Percentiles rank a stretch among this genome's conserved stretches.
These are phyloP conservation scores for Verticillium nonalfalfae DNA, from an alignment of 2,329 filamentous ascomycete species.

Conservation along the genomic window DNA sequence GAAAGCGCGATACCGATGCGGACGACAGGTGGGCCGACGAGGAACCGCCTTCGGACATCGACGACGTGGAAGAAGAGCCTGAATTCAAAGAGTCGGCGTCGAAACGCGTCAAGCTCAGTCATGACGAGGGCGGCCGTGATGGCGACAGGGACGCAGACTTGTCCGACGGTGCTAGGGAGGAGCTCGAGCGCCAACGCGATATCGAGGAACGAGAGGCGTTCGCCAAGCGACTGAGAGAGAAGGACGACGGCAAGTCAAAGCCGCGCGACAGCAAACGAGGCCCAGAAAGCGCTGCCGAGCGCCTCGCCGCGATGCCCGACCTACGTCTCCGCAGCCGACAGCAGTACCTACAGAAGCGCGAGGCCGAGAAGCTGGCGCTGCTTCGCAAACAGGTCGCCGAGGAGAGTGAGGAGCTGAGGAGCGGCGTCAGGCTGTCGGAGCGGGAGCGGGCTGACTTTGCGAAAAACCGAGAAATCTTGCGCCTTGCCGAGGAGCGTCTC, in stretches of 20 bases:
- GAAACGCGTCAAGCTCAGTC: slow-evolving; percentile 62
- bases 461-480: slow-evolving; percentile 76
- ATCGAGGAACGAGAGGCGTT: slow-evolving; percentile 74
- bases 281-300: slow-evolving; percentile 58
- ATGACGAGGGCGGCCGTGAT: slow-evolving; percentile 35
- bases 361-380: slow-evolving; percentile 78
- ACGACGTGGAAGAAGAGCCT: slow-evolving; percentile 38
- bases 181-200: slow-evolving; percentile 57
- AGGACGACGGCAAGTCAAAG: slow-evolving; percentile 65
- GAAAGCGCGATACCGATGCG: slow-evolving; percentile 29
- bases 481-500: slow-evolving; percentile 76
- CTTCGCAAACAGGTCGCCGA: slow-evolving; percentile 85
- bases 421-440: slow-evolving; percentile 68
- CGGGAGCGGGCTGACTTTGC: slow-evolving; percentile 83
- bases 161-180: slow-evolving; percentile 53
- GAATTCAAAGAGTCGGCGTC: slow-evolving; percentile 64
- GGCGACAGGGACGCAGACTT: slow-evolving; percentile 32
- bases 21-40: slow-evolving; percentile 81
- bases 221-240: slow-evolving; percentile 65
- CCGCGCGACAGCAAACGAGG: slow-evolving; percentile 53
- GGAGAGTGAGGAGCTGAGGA: slow-evolving; percentile 73
- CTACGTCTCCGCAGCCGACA: slow-evolving; percentile 80
- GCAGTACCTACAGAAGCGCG: slow-evolving; percentile 89
- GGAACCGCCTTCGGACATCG: slow-evolving; percentile 43
- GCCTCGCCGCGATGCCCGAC: slow-evolving; percentile 69